Conservation (phyloP, 2,329 filamentous ascomycete genomes). For the Aureobasidium pullulans region DNA sequence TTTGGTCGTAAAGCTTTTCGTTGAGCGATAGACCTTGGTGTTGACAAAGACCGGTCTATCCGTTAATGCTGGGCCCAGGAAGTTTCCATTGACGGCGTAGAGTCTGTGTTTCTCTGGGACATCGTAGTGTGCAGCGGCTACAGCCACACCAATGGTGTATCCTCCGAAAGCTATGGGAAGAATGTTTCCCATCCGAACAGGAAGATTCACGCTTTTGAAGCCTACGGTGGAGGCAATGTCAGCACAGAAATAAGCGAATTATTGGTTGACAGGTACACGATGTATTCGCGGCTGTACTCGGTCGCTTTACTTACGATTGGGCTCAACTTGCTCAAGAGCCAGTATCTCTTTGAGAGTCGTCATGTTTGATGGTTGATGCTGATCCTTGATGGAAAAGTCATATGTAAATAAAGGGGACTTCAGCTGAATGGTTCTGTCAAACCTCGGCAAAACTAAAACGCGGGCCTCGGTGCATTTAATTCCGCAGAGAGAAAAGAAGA, state of each 20-base stretch:
- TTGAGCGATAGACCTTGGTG: conserved; percentile 35
- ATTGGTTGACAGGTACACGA: too few relatives aligned
- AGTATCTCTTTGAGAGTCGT: conserved; percentile 1
- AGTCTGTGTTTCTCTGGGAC: conserved; percentile 33
- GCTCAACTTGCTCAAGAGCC: conserved; percentile 1
- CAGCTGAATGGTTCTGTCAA: background rate
- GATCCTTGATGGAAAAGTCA: background rate
- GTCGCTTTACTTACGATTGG: background rate
- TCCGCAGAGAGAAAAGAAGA: background rate
- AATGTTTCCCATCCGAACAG: conserved; percentile 28
- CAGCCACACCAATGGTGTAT: conserved; percentile 35
- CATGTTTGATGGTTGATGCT: background rate
- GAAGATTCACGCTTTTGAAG: conserved; percentile 25
- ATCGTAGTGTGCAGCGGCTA: conserved; percentile 35
- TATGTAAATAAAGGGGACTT: background rate
- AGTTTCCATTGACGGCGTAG: conserved; percentile 43
- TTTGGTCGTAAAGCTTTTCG: conserved; percentile 42
- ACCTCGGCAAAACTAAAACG: background rate
- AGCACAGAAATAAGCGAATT: too few relatives aligned
- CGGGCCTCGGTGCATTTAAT: background rate
- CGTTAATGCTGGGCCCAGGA: conserved; percentile 39
- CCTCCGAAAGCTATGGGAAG: conserved; percentile 40
- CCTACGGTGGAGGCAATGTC: background rate
- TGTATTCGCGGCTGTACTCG: too few relatives aligned
- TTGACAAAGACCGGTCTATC: conserved; percentile 32